Conservation (phyloP, 257 asterid species). For the Voacanga thouarsii region DNA sequence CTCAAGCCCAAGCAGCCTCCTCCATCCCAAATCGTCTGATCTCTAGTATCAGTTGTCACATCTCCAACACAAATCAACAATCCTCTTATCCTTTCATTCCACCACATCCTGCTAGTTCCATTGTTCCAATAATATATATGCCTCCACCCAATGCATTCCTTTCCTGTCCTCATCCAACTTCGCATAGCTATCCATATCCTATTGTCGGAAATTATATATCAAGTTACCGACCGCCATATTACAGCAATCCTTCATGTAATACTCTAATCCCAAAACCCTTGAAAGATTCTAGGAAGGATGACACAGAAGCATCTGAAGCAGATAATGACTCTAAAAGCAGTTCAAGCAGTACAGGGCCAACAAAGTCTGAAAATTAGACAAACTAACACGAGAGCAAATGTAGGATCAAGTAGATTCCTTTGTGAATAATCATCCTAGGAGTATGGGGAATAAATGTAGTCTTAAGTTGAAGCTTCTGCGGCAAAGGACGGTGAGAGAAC, state of each 20-base stretch:
- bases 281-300: constrained; percentile 11
- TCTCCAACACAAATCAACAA: constrained; percentile 7
- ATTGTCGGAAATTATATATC: constrained; percentile 13
- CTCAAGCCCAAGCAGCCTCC: constrained; percentile 11
- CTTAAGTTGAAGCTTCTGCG: background rate
- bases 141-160: constrained; percentile 14
- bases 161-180: constrained; percentile 14
- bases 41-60: background rate
- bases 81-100: constrained; percentile 18
- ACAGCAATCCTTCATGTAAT: constrained; percentile 4
- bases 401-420: constrained; percentile 5
- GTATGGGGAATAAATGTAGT: background rate
- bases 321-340: constrained; percentile 13
- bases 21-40: background rate
- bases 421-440: constrained; percentile 1
- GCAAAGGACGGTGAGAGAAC: background rate
- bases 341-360: constrained; percentile 28
- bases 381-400: background rate
- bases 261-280: constrained; percentile 3
- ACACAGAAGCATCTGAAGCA: constrained; percentile 17
- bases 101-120: constrained; percentile 12
- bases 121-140: constrained; percentile 23
- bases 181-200: constrained; percentile 11
- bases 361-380: background rate
- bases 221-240: constrained; percentile 7